A percentile compares a stretch with the other conserved stretches of the same genome.
These are phyloP conservation scores for Kingdonia uniflora DNA, from an alignment of 164 flowering plant genomes.

Conservation along the genomic window DNA sequence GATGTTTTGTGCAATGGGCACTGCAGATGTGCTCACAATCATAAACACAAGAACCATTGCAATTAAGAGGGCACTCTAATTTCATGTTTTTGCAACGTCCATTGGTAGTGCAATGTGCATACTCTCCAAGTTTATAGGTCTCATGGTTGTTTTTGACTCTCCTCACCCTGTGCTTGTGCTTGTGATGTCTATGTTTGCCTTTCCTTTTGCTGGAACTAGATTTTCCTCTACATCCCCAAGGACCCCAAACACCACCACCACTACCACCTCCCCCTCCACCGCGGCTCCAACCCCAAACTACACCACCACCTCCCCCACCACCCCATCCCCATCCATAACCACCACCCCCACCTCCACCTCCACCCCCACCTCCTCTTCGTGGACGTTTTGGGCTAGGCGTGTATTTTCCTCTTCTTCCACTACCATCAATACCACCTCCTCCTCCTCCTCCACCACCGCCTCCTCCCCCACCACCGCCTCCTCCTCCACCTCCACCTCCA, in stretches of 20 bases:
- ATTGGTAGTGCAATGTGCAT: conserved; percentile 46
- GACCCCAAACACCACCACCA: conserved; percentile 4
- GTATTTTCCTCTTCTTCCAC: too few relatives aligned
- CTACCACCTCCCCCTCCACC: conserved; percentile 10
- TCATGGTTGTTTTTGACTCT: conserved; percentile 1
- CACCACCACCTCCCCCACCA: conserved; percentile 8
- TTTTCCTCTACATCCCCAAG: conserved; percentile 17
- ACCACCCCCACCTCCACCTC: conserved; percentile 5
- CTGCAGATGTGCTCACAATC: conserved; percentile 60
- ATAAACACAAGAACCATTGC: conserved; percentile 58
- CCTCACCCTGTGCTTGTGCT: not conserved
- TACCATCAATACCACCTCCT: too few relatives aligned
- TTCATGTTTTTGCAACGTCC: conserved; percentile 55
- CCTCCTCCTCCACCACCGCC: too few relatives aligned
- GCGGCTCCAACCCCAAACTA: conserved; percentile 6
- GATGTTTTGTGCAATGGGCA: conserved; percentile 31
- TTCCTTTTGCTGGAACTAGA: conserved; percentile 18
- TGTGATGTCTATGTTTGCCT: conserved; percentile 16
- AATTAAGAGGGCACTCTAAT: conserved; percentile 64
- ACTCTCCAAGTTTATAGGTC: conserved; percentile 40
- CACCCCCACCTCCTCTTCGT: not conserved
- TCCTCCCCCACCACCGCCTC: too few relatives aligned
- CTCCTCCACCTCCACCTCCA: too few relatives aligned
- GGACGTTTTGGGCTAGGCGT: too few relatives aligned
- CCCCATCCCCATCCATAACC: conserved; percentile 4